Evolutionary conservation across 139 green algal species (phyloP).

Genomic region (Picochlorum sp.): DNA sequence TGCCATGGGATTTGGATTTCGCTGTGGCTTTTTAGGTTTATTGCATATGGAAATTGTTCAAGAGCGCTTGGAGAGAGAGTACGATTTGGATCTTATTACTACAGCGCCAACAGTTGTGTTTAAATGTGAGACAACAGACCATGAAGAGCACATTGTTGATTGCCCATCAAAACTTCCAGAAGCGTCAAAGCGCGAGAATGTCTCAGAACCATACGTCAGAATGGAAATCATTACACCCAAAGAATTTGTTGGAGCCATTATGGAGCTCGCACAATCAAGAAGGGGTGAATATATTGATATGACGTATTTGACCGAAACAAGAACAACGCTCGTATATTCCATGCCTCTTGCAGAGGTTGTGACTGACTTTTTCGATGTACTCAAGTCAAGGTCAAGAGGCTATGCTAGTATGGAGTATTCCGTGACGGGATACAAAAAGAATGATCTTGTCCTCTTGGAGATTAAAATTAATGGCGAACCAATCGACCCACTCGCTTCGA

Average conservation of each 20-base stretch:
- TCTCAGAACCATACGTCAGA: slow-evolving; percentile 87
- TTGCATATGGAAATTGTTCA: slow-evolving; percentile 99
- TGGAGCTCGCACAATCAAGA: slow-evolving; percentile 75
- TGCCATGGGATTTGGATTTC: slow-evolving; percentile 98
- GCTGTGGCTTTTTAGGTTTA: slow-evolving; percentile 95
- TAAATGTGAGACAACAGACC: slow-evolving; percentile 47
- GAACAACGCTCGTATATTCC: slow-evolving; percentile 84
- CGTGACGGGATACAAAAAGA: slow-evolving; percentile 66
- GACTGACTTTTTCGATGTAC: slow-evolving; percentile 95
- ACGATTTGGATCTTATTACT: slow-evolving; percentile 92
- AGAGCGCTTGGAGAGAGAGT: slow-evolving; percentile 96
- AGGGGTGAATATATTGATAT: slow-evolving; percentile 89
- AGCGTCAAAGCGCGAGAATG: slow-evolving; percentile 43
- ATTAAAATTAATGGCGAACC: slow-evolving; percentile 84
- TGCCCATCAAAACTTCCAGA: slow-evolving; percentile 83
- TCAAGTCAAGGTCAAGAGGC: slow-evolving; percentile 84
- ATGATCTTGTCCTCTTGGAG: slow-evolving; percentile 87
- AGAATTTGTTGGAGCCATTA: slow-evolving; percentile 91
- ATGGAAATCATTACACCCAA: slow-evolving; percentile 74
- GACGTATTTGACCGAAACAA: slow-evolving; percentile 84
- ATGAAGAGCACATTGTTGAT: slow-evolving; percentile 52
- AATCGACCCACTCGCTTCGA: slow-evolving; percentile 74
- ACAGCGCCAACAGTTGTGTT: slow-evolving; percentile 93
- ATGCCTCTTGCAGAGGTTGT: slow-evolving; percentile 92
- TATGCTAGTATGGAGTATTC: slow-evolving; percentile 97